Conservation (phyloP, 257 asterid genomes). For the Parsonsia alboflavescens region DNA sequence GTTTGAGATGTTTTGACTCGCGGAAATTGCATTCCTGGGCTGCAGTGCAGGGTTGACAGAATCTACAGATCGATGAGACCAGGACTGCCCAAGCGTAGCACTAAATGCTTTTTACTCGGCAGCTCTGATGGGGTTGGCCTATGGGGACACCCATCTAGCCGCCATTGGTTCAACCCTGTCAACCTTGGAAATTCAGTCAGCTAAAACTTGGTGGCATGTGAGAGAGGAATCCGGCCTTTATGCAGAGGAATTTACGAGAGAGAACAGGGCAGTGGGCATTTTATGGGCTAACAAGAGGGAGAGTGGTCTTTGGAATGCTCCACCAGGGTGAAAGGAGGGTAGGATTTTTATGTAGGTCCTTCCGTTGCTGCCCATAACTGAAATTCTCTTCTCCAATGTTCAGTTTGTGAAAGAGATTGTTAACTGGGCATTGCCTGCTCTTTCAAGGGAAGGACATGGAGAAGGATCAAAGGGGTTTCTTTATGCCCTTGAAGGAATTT, state of each 20-base stretch:
- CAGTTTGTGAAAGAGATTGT: slow-evolving; percentile 54
- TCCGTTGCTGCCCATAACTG: slow-evolving; percentile 65
- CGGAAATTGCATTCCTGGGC: slow-evolving; percentile 92
- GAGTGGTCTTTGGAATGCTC: slow-evolving; percentile 73
- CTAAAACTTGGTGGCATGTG: slow-evolving; percentile 81
- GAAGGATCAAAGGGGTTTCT: slow-evolving; percentile 79
- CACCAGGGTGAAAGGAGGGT: slow-evolving; percentile 58
- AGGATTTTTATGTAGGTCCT: slow-evolving; percentile 59
- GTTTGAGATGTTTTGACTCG: slow-evolving; percentile 61
- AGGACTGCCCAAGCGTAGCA: slow-evolving; percentile 82
- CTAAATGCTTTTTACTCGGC: slow-evolving; percentile 77
- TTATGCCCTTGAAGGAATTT: slow-evolving; percentile 59
- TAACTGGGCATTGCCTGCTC: slow-evolving; percentile 54
- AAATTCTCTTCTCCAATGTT: slow-evolving; percentile 52
- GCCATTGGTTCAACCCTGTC: slow-evolving; percentile 54
- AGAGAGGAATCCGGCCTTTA: slow-evolving; percentile 40
- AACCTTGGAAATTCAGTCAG: slow-evolving; percentile 65
- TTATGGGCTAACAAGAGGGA: slow-evolving; percentile 79
- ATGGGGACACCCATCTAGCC: slow-evolving; percentile 66
- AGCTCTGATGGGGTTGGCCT: slow-evolving; percentile 78
- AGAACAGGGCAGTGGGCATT: slow-evolving; percentile 66
- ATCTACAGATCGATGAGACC: slow-evolving; percentile 73
- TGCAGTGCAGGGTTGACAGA: slow-evolving; percentile 78
- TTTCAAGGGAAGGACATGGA: slow-evolving; percentile 60
- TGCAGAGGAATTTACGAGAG: slow-evolving; percentile 44